Base-by-base conservation (phyloP, 179 eudicot species). In the Nepenthes alata region DNA sequence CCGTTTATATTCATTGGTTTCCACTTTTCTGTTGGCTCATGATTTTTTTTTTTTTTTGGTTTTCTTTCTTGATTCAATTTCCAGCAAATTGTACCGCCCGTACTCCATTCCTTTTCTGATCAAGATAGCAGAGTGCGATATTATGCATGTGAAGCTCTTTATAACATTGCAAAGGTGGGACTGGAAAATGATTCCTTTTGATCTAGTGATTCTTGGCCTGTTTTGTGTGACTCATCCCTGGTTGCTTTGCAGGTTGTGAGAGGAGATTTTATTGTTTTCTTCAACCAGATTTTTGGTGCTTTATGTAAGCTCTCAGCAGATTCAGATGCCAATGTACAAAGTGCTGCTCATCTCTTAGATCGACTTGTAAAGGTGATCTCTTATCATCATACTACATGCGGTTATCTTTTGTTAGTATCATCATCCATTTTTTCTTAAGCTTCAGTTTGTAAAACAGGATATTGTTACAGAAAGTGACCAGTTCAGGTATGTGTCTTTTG, bases 321-420 rank as follows among this genome's bases (percentile, higher is more conserved):
- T 68, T 80, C 97, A 47, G 99, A 90, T 87, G 75, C 94, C 72
- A 89, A 83, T 81, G 97, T 94, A 68, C 99, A 90, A 72, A 90
- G 97, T 87, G 99, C 99, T 56, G 97, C 99, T 72, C 99, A 89
- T 84, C 99, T 94, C 57, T 79, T 94, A 76, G 99, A 94, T 67
- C 77, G 96, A 74, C 97, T 94, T 69, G 99, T 94, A 53, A 94
- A 94, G 96, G 99, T 94, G 45, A 41, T 41, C 45, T 7, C 8
- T 41, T 57, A 74, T 50, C 48, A 6, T 2, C 10, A 37, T 25
- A 49, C 56, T 5, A 44, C 41, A 58, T 55, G 38, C 47, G 45
- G n/a, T 50, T 36, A 16, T 35, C 25, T 41, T 41, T 7, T 55
- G 6, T 47, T 37, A 25, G 25, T 25, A 25, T 35, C 11, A 36